Percentiles rank a stretch among this genome's conserved stretches.
These are phyloP conservation scores for Microstroma glucosiphilum DNA, from an alignment of 1,284 basidiomycete genomes.

Conservation along the genomic window DNA sequence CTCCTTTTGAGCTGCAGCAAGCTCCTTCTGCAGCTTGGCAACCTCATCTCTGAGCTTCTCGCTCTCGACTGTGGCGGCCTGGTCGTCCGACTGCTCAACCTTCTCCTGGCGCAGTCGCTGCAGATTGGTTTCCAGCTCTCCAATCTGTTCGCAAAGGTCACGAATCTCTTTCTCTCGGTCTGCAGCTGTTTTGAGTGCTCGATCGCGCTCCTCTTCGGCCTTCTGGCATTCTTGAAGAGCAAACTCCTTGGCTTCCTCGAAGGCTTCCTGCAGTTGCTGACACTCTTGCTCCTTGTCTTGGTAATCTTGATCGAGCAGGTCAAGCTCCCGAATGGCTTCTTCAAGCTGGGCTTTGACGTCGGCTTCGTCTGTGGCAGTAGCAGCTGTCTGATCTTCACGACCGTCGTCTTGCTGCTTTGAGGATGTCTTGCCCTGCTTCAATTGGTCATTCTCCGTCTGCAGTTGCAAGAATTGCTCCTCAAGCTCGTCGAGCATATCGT, in stretches of 20 bases:
- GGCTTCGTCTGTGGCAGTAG: not conserved
- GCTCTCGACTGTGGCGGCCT: not conserved
- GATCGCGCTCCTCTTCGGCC: not conserved
- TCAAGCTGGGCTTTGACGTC: conserved; percentile 9
- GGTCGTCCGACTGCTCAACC: too few species aligned
- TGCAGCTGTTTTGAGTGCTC: not conserved
- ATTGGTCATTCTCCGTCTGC: conserved; percentile 6
- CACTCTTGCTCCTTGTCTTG: conserved; percentile 1
- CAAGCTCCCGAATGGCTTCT: conserved; percentile 4
- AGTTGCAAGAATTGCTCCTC: conserved; percentile 3
- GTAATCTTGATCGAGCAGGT: not conserved
- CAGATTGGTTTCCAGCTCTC: not conserved
- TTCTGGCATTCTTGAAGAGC: not conserved
- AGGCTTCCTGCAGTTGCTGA: not conserved
- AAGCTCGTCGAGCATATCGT: conserved; percentile 12
- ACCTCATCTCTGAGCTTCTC: not conserved
- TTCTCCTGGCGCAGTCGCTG: not conserved
- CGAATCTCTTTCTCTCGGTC: not conserved
- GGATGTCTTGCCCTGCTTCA: not conserved
- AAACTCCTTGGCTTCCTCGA: conserved; percentile 8
- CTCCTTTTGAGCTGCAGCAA: not conserved
- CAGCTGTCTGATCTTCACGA: not conserved
- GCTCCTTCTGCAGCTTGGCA: not conserved
- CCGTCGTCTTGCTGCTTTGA: not conserved
- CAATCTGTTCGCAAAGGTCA: not conserved